Conservation (phyloP, 306 rosid genomes). For the Carpinus viminea region DNA sequence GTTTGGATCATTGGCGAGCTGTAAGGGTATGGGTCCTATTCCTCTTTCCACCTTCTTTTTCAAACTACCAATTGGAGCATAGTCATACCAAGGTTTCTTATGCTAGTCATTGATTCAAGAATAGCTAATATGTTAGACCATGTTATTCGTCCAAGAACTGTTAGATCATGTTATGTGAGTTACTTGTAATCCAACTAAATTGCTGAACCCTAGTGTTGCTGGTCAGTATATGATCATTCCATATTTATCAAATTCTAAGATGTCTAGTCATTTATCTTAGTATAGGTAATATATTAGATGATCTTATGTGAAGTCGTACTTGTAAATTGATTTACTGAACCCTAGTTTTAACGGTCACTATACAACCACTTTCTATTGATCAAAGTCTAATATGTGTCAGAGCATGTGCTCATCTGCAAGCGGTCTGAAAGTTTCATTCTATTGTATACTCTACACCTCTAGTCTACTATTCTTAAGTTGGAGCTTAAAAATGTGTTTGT, state of each 20-base stretch:
- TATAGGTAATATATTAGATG: too few species aligned
- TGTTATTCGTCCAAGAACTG: neutral
- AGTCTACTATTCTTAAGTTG: neutral
- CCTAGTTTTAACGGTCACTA: neutral
- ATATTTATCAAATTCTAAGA: neutral
- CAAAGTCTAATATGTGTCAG: neutral
- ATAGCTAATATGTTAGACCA: neutral
- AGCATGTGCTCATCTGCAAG: neutral
- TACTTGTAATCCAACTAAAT: neutral
- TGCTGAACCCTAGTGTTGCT: neutral
- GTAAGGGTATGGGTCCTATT: constrained; percentile 56
- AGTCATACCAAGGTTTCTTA: neutral
- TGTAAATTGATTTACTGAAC: neutral
- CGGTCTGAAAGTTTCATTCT: neutral
- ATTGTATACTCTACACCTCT: neutral
- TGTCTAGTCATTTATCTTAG: neutral
- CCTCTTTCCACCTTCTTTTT: constrained; percentile 21
- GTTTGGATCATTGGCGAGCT: constrained; percentile 99
- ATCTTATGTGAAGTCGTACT: too few species aligned
- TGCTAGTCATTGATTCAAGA: neutral
- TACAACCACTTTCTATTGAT: neutral
- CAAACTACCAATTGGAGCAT: neutral
- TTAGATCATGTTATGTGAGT: neutral
- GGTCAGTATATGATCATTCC: neutral
- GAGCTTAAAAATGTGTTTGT: neutral